Conservation (phyloP, 805 yeast species). For the Metschnikowia similis region DNA sequence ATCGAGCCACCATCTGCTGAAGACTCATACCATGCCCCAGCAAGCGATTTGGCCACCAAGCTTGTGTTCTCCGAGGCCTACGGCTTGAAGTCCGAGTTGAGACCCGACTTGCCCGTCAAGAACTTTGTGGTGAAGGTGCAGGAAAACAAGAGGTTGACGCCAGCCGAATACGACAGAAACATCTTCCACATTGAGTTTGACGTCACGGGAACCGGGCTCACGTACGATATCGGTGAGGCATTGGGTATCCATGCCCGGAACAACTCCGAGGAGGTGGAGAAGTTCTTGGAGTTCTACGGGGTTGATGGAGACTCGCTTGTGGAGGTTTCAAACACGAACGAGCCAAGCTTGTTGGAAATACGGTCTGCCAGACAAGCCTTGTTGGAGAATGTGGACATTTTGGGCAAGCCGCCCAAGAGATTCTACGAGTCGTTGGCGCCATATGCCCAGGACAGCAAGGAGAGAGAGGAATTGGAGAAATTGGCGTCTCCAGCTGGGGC, state of each 20-base stretch:
- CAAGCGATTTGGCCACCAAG: constrained; percentile 57
- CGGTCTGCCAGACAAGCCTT: constrained; percentile 82
- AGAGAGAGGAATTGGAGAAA: constrained; percentile 56
- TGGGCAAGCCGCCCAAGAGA: constrained; percentile 94
- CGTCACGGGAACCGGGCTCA: constrained; percentile 82
- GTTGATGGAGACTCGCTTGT: constrained; percentile 65
- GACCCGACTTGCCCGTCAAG: constrained; percentile 86
- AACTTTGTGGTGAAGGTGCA: constrained; percentile 86
- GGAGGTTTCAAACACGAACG: constrained; percentile 66
- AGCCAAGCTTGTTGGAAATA: constrained; percentile 53
- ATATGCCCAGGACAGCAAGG: constrained; percentile 65
- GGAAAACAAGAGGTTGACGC: constrained; percentile 89
- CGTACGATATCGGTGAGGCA: constrained; percentile 94
- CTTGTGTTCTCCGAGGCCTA: constrained; percentile 81
- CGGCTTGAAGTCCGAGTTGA: constrained; percentile 49
- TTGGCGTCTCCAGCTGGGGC: constrained; percentile 80
- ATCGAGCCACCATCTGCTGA: constrained; percentile 24
- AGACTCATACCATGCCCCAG: constrained; percentile 30
- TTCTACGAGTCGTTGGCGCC: constrained; percentile 81
- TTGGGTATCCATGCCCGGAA: constrained; percentile 93
- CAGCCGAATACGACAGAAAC: constrained; percentile 83
- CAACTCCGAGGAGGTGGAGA: constrained; percentile 56
- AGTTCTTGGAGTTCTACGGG: constrained; percentile 69
- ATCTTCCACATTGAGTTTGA: constrained; percentile 97
- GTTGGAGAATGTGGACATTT: constrained; percentile 75